phyloP scores from a whole-genome alignment of 805 yeast species.

The Cyberlindnera lachancei region DNA sequence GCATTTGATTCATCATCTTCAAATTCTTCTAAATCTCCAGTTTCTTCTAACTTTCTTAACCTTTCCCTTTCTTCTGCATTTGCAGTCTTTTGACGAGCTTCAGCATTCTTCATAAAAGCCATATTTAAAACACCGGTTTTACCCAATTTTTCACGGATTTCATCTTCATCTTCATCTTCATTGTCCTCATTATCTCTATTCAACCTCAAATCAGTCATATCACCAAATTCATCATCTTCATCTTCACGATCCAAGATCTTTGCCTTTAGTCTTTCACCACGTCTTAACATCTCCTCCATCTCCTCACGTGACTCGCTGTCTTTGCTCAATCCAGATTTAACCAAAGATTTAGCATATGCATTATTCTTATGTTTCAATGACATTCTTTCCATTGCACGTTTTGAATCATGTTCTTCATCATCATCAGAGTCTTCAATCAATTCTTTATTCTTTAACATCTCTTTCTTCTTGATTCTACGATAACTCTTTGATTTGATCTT shows the following conservation, averaged over 20 bases:
- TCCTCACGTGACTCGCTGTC: constrained; percentile 81
- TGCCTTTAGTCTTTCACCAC: constrained; percentile 68
- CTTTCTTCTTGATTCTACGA: constrained; percentile 81
- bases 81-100: constrained; percentile 51
- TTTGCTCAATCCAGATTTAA: constrained; percentile 82
- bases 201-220: constrained; percentile 39
- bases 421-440: constrained; percentile 51
- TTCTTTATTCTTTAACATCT: constrained; percentile 59
- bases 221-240: constrained; percentile 33
- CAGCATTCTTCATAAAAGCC: constrained; percentile 95
- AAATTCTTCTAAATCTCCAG: constrained; percentile 35
- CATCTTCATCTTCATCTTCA: constrained; percentile 25
- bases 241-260: constrained; percentile 59
- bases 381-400: constrained; percentile 90
- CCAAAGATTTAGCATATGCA: constrained; percentile 88
- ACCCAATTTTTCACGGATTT: constrained; percentile 41
- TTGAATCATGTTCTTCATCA: constrained; percentile 58
- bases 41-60: constrained; percentile 42
- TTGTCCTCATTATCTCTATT: constrained; percentile 40
- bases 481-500: constrained; percentile 91
- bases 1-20: constrained; percentile 31
- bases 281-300: constrained; percentile 88
- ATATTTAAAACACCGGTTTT: constrained; percentile 85
- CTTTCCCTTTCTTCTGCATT: constrained; percentile 48
- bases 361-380: constrained; percentile 81